phyloP scores from a whole-genome alignment of 2,329 filamentous ascomycete species.

The Helicocarpus griseus region DNA sequence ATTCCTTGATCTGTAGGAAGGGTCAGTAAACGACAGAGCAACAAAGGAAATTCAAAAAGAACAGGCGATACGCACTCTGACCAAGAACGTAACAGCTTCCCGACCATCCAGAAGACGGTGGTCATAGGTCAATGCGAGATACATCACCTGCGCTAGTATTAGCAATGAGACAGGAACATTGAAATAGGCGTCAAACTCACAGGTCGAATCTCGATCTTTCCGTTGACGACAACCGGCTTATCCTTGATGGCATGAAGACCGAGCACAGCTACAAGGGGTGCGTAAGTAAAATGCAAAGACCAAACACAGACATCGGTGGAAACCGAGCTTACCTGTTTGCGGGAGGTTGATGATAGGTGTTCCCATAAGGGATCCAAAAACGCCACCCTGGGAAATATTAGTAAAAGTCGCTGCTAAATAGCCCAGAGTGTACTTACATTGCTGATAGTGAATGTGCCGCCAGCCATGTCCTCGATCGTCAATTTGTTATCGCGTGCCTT shows the following conservation, averaged over 20 bases:
- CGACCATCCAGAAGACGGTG: constrained; percentile 90
- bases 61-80: constrained; percentile 50
- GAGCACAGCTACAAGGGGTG: constrained; percentile 51
- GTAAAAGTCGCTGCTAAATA: constrained; percentile 1
- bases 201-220: constrained; percentile 87
- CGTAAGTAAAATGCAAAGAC: constrained; percentile 15
- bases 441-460: constrained; percentile 95
- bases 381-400: constrained; percentile 52
- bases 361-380: constrained; percentile 94
- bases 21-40: constrained; percentile 7
- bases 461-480: constrained; percentile 98
- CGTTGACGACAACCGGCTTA: constrained; percentile 76
- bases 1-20: constrained; percentile 64
- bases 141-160: constrained; percentile 66
- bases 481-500: constrained; percentile 91
- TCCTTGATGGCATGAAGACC: constrained; percentile 97
- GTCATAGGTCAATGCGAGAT: constrained; percentile 93
- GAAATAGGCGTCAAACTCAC: constrained; percentile 29
- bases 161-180: background rate
- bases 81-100: constrained; percentile 90
- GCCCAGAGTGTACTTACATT: constrained; percentile 45
- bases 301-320: background rate
- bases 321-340: constrained; percentile 56
- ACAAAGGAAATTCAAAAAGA: too few relatives aligned
- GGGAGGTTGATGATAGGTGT: constrained; percentile 98